Evolutionary conservation across 129 eudicot genomes (phyloP).

Genomic region (Pseudognaphalium luteoalbum): DNA sequence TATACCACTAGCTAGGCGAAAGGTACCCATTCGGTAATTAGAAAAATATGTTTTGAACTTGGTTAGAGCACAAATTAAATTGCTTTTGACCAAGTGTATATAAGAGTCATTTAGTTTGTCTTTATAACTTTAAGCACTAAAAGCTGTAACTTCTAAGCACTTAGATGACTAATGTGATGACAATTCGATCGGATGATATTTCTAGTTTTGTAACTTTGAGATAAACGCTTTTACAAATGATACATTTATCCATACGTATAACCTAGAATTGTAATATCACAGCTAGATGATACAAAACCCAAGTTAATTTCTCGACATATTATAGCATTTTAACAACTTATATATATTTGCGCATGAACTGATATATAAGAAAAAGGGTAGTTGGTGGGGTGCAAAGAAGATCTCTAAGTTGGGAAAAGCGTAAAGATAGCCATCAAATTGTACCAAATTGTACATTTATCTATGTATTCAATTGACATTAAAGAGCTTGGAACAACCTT

Average conservation of each 20-base stretch:
- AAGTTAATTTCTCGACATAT: no score
- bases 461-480: not conserved
- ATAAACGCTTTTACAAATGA: no score
- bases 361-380: not conserved
- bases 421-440: conserved; percentile 8
- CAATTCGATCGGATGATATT: not conserved
- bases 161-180: not conserved
- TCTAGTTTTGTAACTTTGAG: no score
- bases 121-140: not conserved
- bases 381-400: conserved; percentile 1
- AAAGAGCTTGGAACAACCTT: not conserved
- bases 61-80: not conserved
- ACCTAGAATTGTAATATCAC: no score
- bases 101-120: not conserved
- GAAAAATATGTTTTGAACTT: not conserved
- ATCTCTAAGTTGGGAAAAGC: conserved; percentile 26
- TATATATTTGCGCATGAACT: not conserved
- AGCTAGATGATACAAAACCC: no score
- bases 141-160: not conserved
- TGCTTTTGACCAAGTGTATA: not conserved
- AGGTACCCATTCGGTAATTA: no score
- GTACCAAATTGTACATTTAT: conserved; percentile 12
- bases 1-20: no score
- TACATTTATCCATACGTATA: no score
- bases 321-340: no score